Evolutionary conservation across 139 green algal genomes (phyloP), one percentile per base, ranked within the genome.

Genomic region (Diplosphaera chodatii): DNA sequence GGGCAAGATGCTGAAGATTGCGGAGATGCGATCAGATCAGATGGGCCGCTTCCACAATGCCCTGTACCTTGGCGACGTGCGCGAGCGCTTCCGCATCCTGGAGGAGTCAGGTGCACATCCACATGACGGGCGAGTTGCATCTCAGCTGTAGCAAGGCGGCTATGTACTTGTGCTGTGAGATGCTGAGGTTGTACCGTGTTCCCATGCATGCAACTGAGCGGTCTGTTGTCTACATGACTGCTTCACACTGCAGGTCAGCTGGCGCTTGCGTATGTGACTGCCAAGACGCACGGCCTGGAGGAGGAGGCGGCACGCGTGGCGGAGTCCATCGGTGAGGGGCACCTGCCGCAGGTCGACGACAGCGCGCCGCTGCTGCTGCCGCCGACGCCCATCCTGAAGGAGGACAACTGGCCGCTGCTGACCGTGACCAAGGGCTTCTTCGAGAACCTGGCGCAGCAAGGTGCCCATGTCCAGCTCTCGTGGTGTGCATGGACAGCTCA

Each of bases 401-500:
- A 96, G 68, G 90, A 96, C 74, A 99, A 99, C 88, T 99, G 95
- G 95, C 95, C 95, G 48, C 83, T 99, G 86, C 91, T 99, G 23
- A 93, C 90, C 15, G 92, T 99, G 30, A 89, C 67, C 78, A 98
- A 98, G 86, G 92, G 92, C 78, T 96, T 98, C 83, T 98, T 99
- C 72, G 95, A 98, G 74, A 91, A 83, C 21, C 80, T 95, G 20
- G 86, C 93, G 6, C 48, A 59, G 48, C 48, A 59, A 25, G 48
- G 48, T 59, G 48, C 25, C 13, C 37, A 48, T 13, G n/a, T n/a
- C n/a, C n/a, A n/a, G n/a, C n/a, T n/a, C n/a, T n/a, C n/a, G n/a
- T 32, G 28, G 0, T 28, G 56, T 59, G 74, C 77, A 85, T 55
- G 75, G 75, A 40, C 78, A 82, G 56, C 75, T 64, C 18, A 6